Evolutionary conservation across 768 basidiomycete species (phyloP).

Genomic region (Leccinum variicolor): DNA sequence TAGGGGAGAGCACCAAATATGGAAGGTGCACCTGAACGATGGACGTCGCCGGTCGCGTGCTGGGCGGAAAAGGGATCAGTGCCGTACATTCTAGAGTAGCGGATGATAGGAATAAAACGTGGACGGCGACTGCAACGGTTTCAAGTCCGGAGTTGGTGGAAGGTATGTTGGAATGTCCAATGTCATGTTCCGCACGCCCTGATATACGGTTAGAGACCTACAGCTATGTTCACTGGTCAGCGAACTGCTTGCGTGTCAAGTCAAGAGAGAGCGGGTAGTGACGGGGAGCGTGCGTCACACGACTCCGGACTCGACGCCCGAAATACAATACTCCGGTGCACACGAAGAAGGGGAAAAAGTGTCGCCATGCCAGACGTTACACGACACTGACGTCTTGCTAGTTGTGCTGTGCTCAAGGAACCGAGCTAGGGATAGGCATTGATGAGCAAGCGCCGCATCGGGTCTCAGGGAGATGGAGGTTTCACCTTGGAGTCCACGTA

Average conservation of each 20-base stretch:
- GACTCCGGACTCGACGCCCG: not conserved
- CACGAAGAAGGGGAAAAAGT: not conserved
- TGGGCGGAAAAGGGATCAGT: conserved; percentile 29
- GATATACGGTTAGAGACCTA: not conserved
- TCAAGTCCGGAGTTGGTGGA: not conserved
- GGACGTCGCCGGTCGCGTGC: conserved; percentile 10
- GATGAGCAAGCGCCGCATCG: not conserved
- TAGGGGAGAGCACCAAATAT: conserved; percentile 65
- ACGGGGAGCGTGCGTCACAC: not conserved
- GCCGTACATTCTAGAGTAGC: conserved; percentile 19
- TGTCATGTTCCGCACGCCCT: not conserved
- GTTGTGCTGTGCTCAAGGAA: conserved; percentile 5
- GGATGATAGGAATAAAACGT: not conserved
- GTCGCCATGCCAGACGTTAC: not conserved
- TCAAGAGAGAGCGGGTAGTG: not conserved
- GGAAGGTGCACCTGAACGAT: conserved; percentile 37
- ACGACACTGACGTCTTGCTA: not conserved
- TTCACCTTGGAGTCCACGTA: not conserved
- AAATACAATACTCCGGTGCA: not conserved
- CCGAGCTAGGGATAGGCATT: not conserved
- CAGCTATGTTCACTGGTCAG: not conserved
- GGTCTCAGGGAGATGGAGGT: conserved; percentile 5
- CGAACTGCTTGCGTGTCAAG: not conserved
- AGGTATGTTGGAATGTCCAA: not conserved
- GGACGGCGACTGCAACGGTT: too few relatives aligned